Conservation (phyloP, 2,329 filamentous ascomycete genomes). For the Colletotrichum musicola region DNA sequence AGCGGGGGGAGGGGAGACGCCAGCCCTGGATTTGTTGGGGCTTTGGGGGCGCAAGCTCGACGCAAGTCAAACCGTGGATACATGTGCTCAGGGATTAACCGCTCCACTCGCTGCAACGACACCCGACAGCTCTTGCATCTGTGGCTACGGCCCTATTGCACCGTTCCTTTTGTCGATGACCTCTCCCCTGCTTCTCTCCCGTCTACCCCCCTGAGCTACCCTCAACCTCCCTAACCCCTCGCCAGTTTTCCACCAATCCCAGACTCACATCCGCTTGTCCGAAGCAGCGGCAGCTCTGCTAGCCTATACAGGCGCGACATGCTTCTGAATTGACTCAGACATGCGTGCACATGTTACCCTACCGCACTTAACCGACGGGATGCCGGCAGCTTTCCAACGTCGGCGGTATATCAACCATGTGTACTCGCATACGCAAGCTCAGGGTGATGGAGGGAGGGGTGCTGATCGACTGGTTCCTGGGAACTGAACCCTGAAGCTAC, state of each 20-base stretch:
- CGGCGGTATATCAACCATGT: not conserved
- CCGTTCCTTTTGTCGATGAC: constrained; percentile 36
- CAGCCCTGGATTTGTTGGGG: constrained; percentile 14
- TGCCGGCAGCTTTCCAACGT: not conserved
- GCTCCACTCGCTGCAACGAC: constrained; percentile 17
- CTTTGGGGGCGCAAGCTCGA: not conserved
- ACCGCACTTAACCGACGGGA: constrained; percentile 10
- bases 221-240: constrained; percentile 21
- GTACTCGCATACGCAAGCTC: not conserved
- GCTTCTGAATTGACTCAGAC: constrained; percentile 28
- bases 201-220: not conserved
- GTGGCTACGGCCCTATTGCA: constrained; percentile 24
- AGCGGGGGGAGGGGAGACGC: too few relatives aligned
- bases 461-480: constrained; percentile 21
- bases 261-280: constrained; percentile 26
- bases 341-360: not conserved
- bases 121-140: constrained; percentile 7
- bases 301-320: not conserved
- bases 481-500: constrained; percentile 29
- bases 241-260: constrained; percentile 32
- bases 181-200: constrained; percentile 2
- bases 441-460: not conserved
- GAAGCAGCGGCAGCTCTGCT: constrained; percentile 2
- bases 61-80: constrained; percentile 11
- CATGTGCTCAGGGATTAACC: constrained; percentile 1